Evolutionary conservation across 1,284 basidiomycete species (phyloP), one percentile per base, ranked within the genome.

Genomic region (Cutaneotrichosporon arboriforme): DNA sequence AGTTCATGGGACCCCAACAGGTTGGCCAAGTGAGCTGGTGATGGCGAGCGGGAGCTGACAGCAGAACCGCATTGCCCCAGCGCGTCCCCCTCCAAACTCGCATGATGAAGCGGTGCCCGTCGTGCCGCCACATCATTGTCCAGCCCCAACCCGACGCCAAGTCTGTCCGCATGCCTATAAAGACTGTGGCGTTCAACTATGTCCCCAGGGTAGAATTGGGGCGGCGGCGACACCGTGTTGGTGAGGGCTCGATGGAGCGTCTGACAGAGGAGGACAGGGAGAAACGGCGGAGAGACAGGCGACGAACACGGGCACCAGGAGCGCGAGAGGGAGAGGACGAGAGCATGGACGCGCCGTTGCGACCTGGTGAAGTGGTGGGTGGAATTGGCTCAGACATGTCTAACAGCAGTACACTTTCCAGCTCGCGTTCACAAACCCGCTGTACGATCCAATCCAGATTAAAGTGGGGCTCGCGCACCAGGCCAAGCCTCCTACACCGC

Each of bases 141-240:
- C 96, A 97, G 68, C 96, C 96, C 1, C 96, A 97, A 68, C 96
- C 96, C 1, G 96, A 99, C 71, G 88, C 92, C 66, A 98, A 97
- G 72, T 90, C 88, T 7, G 86, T 89, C 33, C 83, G 89, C 7
- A 97, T 87, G 82, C 97, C 97, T 77, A 97, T 98, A 77, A 97
- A 96, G 73, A 84, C 97, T 43, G 88, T 94, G 43, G 96, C 94
- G 0, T 82, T 86, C 22, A 93, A 89, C 72, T 97, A 97, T 73
- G 79, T 99, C 15, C 96, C 94, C 0, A 83, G 86, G 2, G 86
- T 97, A 38, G 82, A 83, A n/a, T 81, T 87, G 26, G 78, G 82
- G 18, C 79, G 71, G n/a, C 53, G 66, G 52, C 44, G 64, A 20
- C 52, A 62, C 13, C 49, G 66, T 34, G 20, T 63, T 8, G 48